These are phyloP conservation scores for Apiospora koreana DNA, from an alignment of 2,329 filamentous ascomycete species.

Conservation along the genomic window DNA sequence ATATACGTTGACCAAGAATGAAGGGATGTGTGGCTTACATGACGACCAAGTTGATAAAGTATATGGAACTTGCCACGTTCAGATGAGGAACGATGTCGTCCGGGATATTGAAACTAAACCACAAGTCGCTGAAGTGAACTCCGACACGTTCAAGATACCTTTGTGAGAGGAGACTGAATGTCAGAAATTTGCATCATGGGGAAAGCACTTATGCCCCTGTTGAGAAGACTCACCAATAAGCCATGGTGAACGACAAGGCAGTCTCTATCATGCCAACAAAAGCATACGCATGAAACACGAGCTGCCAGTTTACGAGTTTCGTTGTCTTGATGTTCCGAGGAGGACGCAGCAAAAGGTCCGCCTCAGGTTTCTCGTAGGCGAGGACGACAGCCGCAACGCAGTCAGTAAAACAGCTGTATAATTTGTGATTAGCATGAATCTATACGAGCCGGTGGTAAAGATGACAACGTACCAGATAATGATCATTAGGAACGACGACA, in stretches of 20 bases:
- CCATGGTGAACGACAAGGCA: constrained; percentile 61
- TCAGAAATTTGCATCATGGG: too few relatives aligned
- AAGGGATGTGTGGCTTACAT: constrained; percentile 55
- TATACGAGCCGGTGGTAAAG: constrained; percentile 22
- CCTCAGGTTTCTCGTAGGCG: constrained; percentile 76
- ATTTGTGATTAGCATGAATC: too few relatives aligned
- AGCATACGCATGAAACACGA: constrained; percentile 73
- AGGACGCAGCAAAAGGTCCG: constrained; percentile 69
- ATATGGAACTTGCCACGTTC: constrained; percentile 71
- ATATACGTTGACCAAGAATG: too few relatives aligned
- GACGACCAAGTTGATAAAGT: constrained; percentile 78
- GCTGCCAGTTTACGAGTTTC: constrained; percentile 70
- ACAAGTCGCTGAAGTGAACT: constrained; percentile 64
- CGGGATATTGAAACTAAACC: constrained; percentile 66
- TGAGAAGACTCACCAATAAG: constrained; percentile 57
- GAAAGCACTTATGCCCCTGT: too few relatives aligned
- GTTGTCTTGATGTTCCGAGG: constrained; percentile 70
- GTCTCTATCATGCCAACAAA: constrained; percentile 68
- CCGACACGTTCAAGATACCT: constrained; percentile 49
- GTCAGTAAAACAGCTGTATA: constrained; percentile 69
- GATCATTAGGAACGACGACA: constrained; percentile 74
- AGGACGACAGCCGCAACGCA: constrained; percentile 72
- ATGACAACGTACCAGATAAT: constrained; percentile 56
- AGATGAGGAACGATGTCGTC: constrained; percentile 53
- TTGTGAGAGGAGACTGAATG: too few relatives aligned